Evolutionary conservation across 192 early-diverging fungal species (phyloP), one percentile per base, ranked within the genome.

Genomic region (Rhizophagus sp.): DNA sequence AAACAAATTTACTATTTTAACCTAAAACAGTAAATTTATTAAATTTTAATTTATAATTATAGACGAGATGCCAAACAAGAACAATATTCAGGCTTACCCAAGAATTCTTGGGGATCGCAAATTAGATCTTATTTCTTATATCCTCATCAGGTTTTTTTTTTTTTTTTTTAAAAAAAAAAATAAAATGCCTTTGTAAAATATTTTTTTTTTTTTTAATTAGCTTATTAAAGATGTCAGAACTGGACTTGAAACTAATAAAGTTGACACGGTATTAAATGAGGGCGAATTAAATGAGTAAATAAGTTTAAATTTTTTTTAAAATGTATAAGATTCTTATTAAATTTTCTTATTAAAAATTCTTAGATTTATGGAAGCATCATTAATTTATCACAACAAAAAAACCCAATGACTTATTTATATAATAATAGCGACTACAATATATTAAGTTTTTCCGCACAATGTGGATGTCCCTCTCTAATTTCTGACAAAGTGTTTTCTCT

Each of bases 401-500:
- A 47, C 34, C 34, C 34, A 36, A 41, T 41, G 8, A 36, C 39
- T 41, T 8, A 41, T 6, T 41, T 41, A 41, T 41, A 41, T 41
- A 7, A 41, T 41, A 36, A 36, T 36, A 36, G 34, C 34, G 39
- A 7, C 8, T 41, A 41, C 6, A 41, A 41, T 41, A 41, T 41
- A 41, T 41, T 41, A 36, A 36, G 3, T 36, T 36, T 36, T 36
- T 36, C 34, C 34, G 34, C 34, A 8, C 0, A 41, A 41, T 41
- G 39, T 41, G 84, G 84, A 30, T 83, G 82, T 2, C 84, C 84
- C 10, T 83, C 81, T 13, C 61, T 74, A 62, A 91, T 91, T 80
- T 91, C 90, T n/a, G 83, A 57, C 2, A 91, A 62, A 71, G 85
- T 88, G 27, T 75, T 72, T 39, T 85, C 80, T 27, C 90, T 82